A percentile compares a stretch with the other conserved stretches of the same genome.
Conservation (phyloP, 306 rosid genomes). For the Oemleria cerasiformis region DNA sequence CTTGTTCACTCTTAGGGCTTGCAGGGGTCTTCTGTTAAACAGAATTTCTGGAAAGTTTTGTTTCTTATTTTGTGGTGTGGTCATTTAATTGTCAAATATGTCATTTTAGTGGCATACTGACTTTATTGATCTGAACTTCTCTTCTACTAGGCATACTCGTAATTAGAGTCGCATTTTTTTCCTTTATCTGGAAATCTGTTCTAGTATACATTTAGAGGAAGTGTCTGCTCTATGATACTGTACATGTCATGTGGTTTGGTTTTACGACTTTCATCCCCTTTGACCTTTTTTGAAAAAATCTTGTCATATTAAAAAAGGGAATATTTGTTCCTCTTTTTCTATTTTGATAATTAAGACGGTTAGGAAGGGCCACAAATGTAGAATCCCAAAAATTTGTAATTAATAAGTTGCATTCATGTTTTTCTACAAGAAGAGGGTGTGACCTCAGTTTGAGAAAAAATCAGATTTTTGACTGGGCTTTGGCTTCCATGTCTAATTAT, state of each 20-base stretch:
- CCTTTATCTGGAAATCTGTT: neutral
- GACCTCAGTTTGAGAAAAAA: too few relatives aligned
- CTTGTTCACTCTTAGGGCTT: too few relatives aligned
- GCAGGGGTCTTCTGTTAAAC: too few relatives aligned
- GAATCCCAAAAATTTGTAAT: neutral
- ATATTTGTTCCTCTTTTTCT: neutral
- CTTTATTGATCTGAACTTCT: too few relatives aligned
- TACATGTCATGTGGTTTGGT: neutral
- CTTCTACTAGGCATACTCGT: neutral
- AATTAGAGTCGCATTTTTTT: neutral
- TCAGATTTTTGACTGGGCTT: neutral
- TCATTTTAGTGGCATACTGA: too few relatives aligned
- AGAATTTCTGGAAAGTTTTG: too few relatives aligned
- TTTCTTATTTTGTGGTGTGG: too few relatives aligned
- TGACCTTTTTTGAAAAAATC: neutral
- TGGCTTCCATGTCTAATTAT: neutral
- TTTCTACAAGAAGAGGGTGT: too few relatives aligned
- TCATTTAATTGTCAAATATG: too few relatives aligned
- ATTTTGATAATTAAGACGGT: too few relatives aligned
- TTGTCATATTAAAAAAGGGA: too few relatives aligned
- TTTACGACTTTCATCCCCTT: neutral
- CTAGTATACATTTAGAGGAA: neutral
- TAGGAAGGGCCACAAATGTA: neutral
- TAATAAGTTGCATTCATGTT: neutral
- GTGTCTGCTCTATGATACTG: neutral